A percentile compares a stretch with the other conserved stretches of the same genome.
phyloP scores from a whole-genome alignment of 129 eudicot genomes.

The Deinandra increscens region DNA sequence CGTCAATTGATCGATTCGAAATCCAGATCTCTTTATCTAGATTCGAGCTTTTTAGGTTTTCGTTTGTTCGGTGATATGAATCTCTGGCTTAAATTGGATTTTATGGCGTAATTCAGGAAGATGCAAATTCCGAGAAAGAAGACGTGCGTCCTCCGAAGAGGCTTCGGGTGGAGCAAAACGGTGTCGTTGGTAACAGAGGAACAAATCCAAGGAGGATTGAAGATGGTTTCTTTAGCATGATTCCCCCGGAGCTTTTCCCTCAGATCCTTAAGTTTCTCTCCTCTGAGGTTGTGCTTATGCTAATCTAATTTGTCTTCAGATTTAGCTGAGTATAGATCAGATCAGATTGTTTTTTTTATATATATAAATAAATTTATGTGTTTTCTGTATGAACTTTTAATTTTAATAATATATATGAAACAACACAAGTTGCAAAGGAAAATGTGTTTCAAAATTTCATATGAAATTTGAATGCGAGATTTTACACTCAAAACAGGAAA shows the following conservation, averaged over 20 bases:
- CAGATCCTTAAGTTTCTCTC: slow-evolving; percentile 91
- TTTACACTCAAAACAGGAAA: not conserved
- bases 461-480: not conserved
- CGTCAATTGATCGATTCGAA: not conserved
- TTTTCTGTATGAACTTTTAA: not conserved
- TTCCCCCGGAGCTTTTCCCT: slow-evolving; percentile 81
- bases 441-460: not conserved
- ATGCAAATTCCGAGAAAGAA: slow-evolving; percentile 30
- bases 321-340: not conserved
- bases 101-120: slow-evolving; percentile 34
- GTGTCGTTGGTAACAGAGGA: slow-evolving; percentile 20
- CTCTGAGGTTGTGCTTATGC: slow-evolving; percentile 59
- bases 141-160: slow-evolving; percentile 51
- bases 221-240: slow-evolving; percentile 57
- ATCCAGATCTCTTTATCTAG: slow-evolving; percentile 4
- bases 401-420: not conserved
- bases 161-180: slow-evolving; percentile 43
- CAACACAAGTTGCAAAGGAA: not conserved
- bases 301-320: not conserved
- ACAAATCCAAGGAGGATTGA: slow-evolving; percentile 51
- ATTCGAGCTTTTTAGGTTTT: not conserved
- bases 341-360: not conserved
- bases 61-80: slow-evolving; percentile 14
- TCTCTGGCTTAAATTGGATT: slow-evolving; percentile 6
- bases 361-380: not conserved